Conservation (phyloP, 2,329 filamentous ascomycete species). For the Zarea fungicola region DNA sequence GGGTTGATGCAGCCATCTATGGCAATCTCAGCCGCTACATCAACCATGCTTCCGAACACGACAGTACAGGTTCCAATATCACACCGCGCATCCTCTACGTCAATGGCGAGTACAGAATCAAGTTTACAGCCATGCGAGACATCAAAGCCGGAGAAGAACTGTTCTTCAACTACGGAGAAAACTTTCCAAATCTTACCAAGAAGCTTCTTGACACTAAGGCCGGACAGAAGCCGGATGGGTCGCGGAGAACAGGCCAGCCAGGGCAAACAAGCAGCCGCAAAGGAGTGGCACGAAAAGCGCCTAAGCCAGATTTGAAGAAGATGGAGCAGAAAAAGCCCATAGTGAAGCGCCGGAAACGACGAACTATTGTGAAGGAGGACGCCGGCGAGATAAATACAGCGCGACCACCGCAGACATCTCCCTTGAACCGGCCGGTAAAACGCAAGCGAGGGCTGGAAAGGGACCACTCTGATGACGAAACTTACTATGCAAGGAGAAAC, state of each 20-base stretch:
- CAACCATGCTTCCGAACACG: conserved; percentile 61
- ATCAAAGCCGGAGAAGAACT: conserved; percentile 71
- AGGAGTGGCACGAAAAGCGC: conserved; percentile 21
- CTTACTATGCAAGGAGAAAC: not conserved
- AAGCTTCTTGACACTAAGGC: conserved; percentile 36
- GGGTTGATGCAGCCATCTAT: conserved; percentile 70
- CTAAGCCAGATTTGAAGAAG: conserved; percentile 21
- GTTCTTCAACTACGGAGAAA: conserved; percentile 75
- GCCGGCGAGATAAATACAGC: not conserved
- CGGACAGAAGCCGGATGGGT: conserved; percentile 24
- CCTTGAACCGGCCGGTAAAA: not conserved
- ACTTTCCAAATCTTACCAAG: conserved; percentile 56
- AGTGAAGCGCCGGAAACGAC: conserved; percentile 21
- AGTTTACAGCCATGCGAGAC: conserved; percentile 61
- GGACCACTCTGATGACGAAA: conserved; percentile 1
- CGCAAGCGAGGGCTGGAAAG: conserved; percentile 8
- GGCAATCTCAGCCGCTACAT: conserved; percentile 81
- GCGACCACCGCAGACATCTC: not conserved
- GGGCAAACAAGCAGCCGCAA: conserved; percentile 16
- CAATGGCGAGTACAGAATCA: conserved; percentile 71
- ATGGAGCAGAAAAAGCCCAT: conserved; percentile 15
- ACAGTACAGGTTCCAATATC: conserved; percentile 53
- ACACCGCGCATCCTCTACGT: conserved; percentile 64
- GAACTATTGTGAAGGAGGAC: not conserved
- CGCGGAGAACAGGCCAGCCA: conserved; percentile 19